These are phyloP conservation scores for Coemansia furcata DNA, from an alignment of 192 early-diverging fungal species.

Conservation along the genomic window DNA sequence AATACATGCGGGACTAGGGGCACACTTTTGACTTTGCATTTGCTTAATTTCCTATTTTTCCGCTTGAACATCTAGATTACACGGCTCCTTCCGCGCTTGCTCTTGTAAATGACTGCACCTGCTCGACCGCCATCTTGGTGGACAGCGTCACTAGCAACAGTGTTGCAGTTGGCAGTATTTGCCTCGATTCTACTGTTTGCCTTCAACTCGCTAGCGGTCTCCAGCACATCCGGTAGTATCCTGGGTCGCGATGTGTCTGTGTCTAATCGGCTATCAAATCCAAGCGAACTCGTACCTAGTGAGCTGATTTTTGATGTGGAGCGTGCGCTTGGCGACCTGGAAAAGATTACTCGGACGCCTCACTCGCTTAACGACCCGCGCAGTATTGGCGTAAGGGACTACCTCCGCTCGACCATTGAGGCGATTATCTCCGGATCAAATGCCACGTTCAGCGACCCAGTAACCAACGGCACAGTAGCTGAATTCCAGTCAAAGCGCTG, in stretches of 20 bases:
- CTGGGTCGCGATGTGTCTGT: conserved; percentile 9
- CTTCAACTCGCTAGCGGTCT: conserved; percentile 16
- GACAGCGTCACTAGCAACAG: conserved; percentile 6
- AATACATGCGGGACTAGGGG: not conserved
- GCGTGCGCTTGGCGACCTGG: conserved; percentile 40
- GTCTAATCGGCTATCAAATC: not conserved
- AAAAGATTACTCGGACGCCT: conserved; percentile 31
- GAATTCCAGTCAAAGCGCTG: conserved; percentile 26
- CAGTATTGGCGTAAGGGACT: conserved; percentile 47
- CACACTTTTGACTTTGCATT: not conserved
- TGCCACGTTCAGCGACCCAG: conserved; percentile 31
- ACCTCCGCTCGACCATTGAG: conserved; percentile 29
- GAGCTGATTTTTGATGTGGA: conserved; percentile 27
- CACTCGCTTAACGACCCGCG: conserved; percentile 53
- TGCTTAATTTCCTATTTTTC: not conserved
- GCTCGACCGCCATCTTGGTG: not conserved
- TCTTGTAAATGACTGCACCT: not conserved
- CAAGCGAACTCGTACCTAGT: not conserved
- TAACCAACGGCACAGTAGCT: conserved; percentile 24
- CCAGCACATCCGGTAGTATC: conserved; percentile 11
- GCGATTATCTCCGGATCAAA: conserved; percentile 17
- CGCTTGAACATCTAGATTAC: not conserved
- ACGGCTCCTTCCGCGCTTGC: not conserved
- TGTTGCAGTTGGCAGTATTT: conserved; percentile 18
- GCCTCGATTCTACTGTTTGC: conserved; percentile 23